A percentile compares a stretch with the other conserved stretches of the same genome.
These are phyloP conservation scores for Suillus spraguei DNA, from an alignment of 768 basidiomycete species.

Conservation along the genomic window DNA sequence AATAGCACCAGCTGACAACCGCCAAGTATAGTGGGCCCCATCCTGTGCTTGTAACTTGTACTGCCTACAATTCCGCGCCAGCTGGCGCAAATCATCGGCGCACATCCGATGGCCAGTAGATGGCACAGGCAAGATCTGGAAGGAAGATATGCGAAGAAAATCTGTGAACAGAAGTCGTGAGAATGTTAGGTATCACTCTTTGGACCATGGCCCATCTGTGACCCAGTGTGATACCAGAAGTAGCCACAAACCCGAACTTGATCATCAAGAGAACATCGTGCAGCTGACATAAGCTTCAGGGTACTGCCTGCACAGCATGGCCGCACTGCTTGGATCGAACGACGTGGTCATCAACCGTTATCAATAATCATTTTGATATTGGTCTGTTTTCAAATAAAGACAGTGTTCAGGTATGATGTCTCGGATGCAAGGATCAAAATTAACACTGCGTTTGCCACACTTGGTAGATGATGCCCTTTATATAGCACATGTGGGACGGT, in stretches of 20 bases:
- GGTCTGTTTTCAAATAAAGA: not conserved
- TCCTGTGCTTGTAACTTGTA: conserved; percentile 3
- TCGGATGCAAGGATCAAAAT: not conserved
- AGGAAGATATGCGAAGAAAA: not conserved
- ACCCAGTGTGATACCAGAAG: not conserved
- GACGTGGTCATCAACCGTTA: not conserved
- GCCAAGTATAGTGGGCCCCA: conserved; percentile 2
- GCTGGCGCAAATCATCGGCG: not conserved
- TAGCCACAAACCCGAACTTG: not conserved
- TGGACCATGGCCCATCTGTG: not conserved
- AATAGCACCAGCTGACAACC: not conserved
- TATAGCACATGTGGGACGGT: not conserved
- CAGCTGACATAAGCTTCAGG: not conserved
- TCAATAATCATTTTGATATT: not conserved
- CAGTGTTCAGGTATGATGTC: not conserved
- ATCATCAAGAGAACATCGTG: not conserved
- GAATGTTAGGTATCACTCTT: not conserved
- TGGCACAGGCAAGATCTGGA: not conserved
- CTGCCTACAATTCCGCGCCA: not conserved
- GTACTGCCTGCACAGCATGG: not conserved
- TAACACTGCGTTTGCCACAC: conserved; percentile 1
- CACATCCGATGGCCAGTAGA: not conserved
- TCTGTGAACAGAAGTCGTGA: not conserved
- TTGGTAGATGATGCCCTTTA: not conserved
- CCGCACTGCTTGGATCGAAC: not conserved